Percentiles rank a stretch among this genome's conserved stretches.
These are phyloP conservation scores for Lachancea thermotolerans DNA, from an alignment of 805 yeast genomes.

Conservation along the genomic window DNA sequence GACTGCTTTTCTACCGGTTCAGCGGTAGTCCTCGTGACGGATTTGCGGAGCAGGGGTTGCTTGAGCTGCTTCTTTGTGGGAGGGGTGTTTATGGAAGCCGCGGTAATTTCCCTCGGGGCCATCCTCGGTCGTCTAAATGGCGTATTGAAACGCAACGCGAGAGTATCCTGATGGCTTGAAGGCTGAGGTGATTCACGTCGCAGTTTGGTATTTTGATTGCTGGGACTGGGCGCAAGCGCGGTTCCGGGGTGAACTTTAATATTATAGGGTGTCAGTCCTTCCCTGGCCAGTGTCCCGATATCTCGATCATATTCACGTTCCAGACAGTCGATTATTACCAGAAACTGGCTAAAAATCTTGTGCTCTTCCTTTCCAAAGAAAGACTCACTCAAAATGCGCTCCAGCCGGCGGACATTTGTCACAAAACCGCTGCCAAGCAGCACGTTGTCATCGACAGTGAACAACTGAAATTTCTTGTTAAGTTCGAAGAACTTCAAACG, in stretches of 20 bases:
- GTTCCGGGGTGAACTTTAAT: slow-evolving; percentile 7
- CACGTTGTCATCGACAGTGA: slow-evolving; percentile 19
- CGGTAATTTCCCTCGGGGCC: background rate
- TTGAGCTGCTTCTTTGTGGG: background rate
- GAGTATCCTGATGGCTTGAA: slow-evolving; percentile 1
- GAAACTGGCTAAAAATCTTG: slow-evolving; percentile 21
- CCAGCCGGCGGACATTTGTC: slow-evolving; percentile 20
- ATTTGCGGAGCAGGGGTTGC: background rate
- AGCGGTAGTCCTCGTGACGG: background rate
- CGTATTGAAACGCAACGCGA: slow-evolving; percentile 24
- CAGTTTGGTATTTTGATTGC: background rate
- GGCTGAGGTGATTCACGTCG: background rate
- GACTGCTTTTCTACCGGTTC: background rate
- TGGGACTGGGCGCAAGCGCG: background rate
- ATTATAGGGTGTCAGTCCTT: background rate
- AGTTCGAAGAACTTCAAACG: slow-evolving; percentile 18
- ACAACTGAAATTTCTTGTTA: slow-evolving; percentile 21
- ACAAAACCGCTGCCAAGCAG: slow-evolving; percentile 21
- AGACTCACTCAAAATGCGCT: slow-evolving; percentile 14
- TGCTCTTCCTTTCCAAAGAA: slow-evolving; percentile 24
- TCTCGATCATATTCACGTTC: slow-evolving; percentile 7
- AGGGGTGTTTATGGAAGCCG: background rate
- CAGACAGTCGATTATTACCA: slow-evolving; percentile 20
- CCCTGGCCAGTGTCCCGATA: slow-evolving; percentile 1
- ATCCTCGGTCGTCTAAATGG: slow-evolving; percentile 28